Percentiles rank a stretch among this genome's conserved stretches.
Evolutionary conservation across 257 asterid species (phyloP).

Genomic region (Solanum pimpinellifolium): DNA sequence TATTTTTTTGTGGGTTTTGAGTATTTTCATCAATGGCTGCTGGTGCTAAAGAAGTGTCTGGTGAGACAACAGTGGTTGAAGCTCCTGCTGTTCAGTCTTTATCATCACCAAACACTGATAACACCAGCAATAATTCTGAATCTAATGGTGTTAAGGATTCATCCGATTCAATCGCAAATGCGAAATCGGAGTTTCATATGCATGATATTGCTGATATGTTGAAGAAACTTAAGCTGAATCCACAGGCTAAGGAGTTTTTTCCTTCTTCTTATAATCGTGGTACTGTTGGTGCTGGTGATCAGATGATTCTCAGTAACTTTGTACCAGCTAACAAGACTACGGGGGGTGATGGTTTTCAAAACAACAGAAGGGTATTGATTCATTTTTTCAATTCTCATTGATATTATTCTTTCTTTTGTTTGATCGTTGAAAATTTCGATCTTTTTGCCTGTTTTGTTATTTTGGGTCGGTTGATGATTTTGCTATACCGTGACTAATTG

Average conservation of each 20-base stretch:
- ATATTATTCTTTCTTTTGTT: background rate
- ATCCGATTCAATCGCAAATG: slow-evolving; percentile 26
- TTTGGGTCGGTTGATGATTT: background rate
- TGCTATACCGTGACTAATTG: background rate
- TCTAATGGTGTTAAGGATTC: slow-evolving; percentile 29
- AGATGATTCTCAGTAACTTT: slow-evolving; percentile 32
- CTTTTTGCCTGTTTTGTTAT: background rate
- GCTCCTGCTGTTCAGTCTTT: slow-evolving; percentile 30
- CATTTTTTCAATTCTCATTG: background rate
- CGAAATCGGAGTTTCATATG: slow-evolving; percentile 44
- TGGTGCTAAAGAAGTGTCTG: slow-evolving; percentile 61
- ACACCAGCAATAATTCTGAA: slow-evolving; percentile 2
- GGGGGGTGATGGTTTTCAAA: background rate
- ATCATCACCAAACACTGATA: slow-evolving; percentile 4
- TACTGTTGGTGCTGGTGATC: slow-evolving; percentile 9
- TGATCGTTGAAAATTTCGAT: background rate
- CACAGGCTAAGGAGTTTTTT: slow-evolving; percentile 78
- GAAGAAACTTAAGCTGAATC: slow-evolving; percentile 73
- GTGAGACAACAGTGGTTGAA: slow-evolving; percentile 51
- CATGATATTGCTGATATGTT: slow-evolving; percentile 60
- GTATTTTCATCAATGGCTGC: slow-evolving; percentile 57
- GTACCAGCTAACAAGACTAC: background rate
- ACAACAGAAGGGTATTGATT: background rate
- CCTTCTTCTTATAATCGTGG: slow-evolving; percentile 47
- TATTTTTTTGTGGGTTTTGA: slow-evolving; percentile 3